Conservation (phyloP, 768 basidiomycete species). For the Podaxis sp. region DNA sequence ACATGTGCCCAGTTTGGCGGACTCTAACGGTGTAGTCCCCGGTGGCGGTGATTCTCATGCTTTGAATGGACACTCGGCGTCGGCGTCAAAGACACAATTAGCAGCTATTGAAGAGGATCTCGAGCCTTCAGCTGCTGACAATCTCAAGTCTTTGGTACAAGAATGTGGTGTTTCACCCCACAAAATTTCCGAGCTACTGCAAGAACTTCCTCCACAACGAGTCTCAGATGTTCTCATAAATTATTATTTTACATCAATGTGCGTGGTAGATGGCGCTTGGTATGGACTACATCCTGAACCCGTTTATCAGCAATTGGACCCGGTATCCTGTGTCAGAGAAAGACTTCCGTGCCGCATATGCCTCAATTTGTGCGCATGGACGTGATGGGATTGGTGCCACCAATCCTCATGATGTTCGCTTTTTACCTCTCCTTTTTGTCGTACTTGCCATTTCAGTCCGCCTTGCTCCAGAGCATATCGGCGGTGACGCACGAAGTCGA, state of each 20-base stretch:
- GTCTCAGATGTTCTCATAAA: conserved; percentile 78
- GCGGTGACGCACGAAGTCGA: conserved; percentile 72
- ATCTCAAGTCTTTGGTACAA: conserved; percentile 79
- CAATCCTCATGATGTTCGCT: conserved; percentile 76
- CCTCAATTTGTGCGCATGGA: conserved; percentile 60
- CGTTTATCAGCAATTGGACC: conserved; percentile 77
- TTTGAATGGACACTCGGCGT: conserved; percentile 6
- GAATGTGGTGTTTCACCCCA: conserved; percentile 92
- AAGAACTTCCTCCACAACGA: conserved; percentile 80
- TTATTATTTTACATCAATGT: conserved; percentile 78
- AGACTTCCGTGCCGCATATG: conserved; percentile 74
- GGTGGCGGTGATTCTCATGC: background rate
- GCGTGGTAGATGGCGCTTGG: conserved; percentile 22
- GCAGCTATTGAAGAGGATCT: conserved; percentile 39
- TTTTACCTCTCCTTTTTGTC: conserved; percentile 90
- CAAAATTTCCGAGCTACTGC: conserved; percentile 84
- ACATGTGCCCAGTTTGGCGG: conserved; percentile 21
- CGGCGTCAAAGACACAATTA: conserved; percentile 14
- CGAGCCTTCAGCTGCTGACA: conserved; percentile 70
- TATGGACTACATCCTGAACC: conserved; percentile 14
- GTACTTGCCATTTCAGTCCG: conserved; percentile 86
- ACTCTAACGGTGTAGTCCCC: background rate
- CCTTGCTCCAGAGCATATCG: conserved; percentile 82
- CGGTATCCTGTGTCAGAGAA: conserved; percentile 88
- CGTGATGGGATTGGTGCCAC: conserved; percentile 56